phyloP scores from a whole-genome alignment of 2,329 filamentous ascomycete species.

The Elsinoe necatrix region DNA sequence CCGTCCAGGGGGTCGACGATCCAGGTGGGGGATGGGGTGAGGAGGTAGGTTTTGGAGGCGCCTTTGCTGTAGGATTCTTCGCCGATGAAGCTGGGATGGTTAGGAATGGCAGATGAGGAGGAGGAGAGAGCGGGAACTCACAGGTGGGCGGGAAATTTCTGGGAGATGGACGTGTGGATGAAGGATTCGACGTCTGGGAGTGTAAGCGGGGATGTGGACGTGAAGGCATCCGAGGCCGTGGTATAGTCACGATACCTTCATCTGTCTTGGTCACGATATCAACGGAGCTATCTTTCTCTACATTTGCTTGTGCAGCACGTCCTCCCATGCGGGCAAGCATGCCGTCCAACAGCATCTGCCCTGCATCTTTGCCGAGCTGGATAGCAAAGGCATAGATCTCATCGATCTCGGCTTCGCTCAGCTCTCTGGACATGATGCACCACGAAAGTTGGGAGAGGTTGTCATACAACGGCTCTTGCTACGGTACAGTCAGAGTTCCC shows the following conservation, averaged over 20 bases:
- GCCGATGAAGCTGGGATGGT: conserved; percentile 56
- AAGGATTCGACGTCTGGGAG: conserved; percentile 60
- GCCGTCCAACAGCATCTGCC: conserved; percentile 56
- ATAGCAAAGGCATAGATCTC: conserved; percentile 64
- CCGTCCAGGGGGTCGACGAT: conserved; percentile 69
- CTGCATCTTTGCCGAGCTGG: conserved; percentile 61
- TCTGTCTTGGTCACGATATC: conserved; percentile 73
- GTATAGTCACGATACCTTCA: conserved; percentile 56
- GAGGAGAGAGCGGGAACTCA: conserved; percentile 37
- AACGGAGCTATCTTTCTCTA: conserved; percentile 66
- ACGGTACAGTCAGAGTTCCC: background rate
- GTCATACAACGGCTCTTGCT: background rate
- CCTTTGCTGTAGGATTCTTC: conserved; percentile 69
- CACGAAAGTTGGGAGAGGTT: background rate
- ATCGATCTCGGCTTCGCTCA: conserved; percentile 41
- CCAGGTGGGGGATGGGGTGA: conserved; percentile 59
- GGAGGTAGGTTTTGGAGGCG: conserved; percentile 58
- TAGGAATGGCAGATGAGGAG: conserved; percentile 10
- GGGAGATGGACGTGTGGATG: conserved; percentile 51
- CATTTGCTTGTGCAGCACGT: conserved; percentile 31
- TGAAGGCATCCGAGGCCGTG: no score
- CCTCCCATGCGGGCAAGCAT: conserved; percentile 46
- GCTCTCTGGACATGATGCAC: background rate
- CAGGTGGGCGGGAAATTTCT: conserved; percentile 58
- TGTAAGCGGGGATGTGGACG: background rate